A percentile compares a stretch with the other conserved stretches of the same genome.
phyloP scores from a whole-genome alignment of 2,329 filamentous ascomycete species.

The Exophiala sideris region DNA sequence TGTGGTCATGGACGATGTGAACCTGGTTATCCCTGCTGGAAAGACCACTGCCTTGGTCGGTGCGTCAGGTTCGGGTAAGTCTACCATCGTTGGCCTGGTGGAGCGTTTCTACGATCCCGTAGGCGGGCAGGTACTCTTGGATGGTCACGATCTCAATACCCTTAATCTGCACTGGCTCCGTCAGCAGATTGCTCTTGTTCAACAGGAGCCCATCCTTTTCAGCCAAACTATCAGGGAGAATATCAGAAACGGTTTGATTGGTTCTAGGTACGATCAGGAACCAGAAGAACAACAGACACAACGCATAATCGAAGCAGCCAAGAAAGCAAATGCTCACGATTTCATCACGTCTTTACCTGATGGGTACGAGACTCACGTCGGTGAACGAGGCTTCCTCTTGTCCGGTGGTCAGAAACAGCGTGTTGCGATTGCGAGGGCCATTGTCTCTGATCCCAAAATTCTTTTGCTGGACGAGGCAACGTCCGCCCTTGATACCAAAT shows the following conservation, averaged over 20 bases:
- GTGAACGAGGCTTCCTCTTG: constrained; percentile 85
- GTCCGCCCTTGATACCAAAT: constrained; percentile 88
- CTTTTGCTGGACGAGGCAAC: constrained; percentile 93
- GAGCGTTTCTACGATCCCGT: constrained; percentile 94
- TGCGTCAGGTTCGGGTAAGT: constrained; percentile 91
- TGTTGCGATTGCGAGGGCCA: constrained; percentile 86
- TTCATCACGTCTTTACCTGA: constrained; percentile 81
- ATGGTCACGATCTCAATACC: constrained; percentile 74
- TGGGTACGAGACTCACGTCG: constrained; percentile 91
- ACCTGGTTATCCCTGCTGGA: constrained; percentile 74
- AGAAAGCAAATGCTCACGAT: constrained; percentile 90
- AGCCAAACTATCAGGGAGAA: constrained; percentile 85
- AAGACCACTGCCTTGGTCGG: constrained; percentile 93
- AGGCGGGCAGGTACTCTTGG: constrained; percentile 71
- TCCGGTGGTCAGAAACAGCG: constrained; percentile 96
- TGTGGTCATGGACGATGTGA: constrained; percentile 80
- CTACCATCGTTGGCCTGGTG: constrained; percentile 86
- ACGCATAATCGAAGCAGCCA: constrained; percentile 75
- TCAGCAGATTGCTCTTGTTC: constrained; percentile 87
- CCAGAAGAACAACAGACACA: constrained; percentile 65
- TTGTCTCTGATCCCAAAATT: constrained; percentile 88
- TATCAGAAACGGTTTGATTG: constrained; percentile 85
- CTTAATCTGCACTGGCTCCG: constrained; percentile 89
- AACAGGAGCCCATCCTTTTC: constrained; percentile 89
- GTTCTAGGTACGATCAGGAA: constrained; percentile 69